phyloP scores from a whole-genome alignment of 2,329 filamentous ascomycete species.

The Fusarium poae region DNA sequence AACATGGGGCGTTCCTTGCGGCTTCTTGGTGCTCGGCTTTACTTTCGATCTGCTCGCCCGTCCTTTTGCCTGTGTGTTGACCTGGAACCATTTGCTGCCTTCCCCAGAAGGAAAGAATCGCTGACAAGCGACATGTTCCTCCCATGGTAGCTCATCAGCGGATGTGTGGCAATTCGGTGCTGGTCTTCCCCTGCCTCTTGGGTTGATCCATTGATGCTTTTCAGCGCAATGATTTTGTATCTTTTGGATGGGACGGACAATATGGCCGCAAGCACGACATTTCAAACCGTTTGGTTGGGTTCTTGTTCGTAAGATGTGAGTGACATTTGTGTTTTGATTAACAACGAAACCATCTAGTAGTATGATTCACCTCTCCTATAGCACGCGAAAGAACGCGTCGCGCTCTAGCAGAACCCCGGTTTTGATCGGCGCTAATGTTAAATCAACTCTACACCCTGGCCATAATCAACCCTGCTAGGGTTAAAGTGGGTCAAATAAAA shows the following conservation, averaged over 20 bases:
- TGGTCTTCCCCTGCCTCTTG: conserved; percentile 1
- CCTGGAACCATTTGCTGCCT: conserved; percentile 4
- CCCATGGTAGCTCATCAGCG: not conserved
- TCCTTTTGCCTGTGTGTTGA: not conserved
- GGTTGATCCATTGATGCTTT: not conserved
- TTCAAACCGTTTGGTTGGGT: not conserved
- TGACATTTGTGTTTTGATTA: not conserved
- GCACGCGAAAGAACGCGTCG: not conserved
- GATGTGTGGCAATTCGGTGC: not conserved
- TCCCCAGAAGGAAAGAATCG: not conserved
- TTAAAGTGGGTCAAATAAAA: not conserved
- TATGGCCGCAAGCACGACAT: not conserved
- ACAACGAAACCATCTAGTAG: not conserved
- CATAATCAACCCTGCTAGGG: not conserved
- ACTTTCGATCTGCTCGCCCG: not conserved
- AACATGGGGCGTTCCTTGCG: not conserved
- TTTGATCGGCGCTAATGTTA: not conserved
- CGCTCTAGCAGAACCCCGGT: not conserved
- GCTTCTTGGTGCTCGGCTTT: not conserved
- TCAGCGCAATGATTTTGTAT: not conserved
- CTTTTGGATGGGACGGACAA: not conserved
- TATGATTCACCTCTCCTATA: not conserved
- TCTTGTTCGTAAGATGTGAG: too few relatives aligned
- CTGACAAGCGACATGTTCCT: not conserved
- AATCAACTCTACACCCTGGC: not conserved